Evolutionary conservation across 805 yeast species (phyloP), one percentile per base, ranked within the genome.

Genomic region (Candida mattraensis): DNA sequence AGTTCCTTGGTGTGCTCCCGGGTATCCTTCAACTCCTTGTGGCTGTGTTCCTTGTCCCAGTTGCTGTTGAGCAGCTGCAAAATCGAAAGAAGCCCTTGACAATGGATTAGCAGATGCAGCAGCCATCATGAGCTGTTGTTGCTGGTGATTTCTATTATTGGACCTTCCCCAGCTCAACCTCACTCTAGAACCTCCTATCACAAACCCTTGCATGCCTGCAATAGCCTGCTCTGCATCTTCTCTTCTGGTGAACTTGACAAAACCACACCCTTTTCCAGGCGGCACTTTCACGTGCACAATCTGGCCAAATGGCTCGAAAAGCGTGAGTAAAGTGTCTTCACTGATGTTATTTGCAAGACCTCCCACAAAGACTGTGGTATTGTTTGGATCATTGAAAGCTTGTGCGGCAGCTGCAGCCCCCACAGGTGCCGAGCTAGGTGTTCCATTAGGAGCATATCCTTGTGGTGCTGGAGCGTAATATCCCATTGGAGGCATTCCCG

Each of bases 221-320:
- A 84, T 82, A 5, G 94, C 87, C 25, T 76, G 79, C 57, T 83
- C 87, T 1, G 93, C 93, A 48, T 81, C 85, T 48, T 76, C 80
- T 43, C 85, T 65, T 22, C 67, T 66, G n/a, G 74, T 64, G 55
- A 77, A 84, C 51, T 77, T 80, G 38, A 84, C 80, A 58, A 83
- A 83, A 1, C 89, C 94, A 63, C 91, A 83, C 40, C 84, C 83
- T 53, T 83, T 84, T 10, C 87, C 87, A 1, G 77, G 80, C 6
- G 91, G 91, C 29, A 84, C 81, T 51, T 81, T 83, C 27, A 84
- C 82, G 46, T 78, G 81, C 18, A 72, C 61, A 22, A 84, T 78
- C 13, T 65, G 58, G n/a, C 94, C 94, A 63, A 80, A 83, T 12
- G 87, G 86, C 56, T 76, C 75, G 60, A 84, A 84, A 13, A 83